These are phyloP conservation scores for Ambrosia trifida DNA, from an alignment of 129 eudicot genomes.

Conservation along the genomic window DNA sequence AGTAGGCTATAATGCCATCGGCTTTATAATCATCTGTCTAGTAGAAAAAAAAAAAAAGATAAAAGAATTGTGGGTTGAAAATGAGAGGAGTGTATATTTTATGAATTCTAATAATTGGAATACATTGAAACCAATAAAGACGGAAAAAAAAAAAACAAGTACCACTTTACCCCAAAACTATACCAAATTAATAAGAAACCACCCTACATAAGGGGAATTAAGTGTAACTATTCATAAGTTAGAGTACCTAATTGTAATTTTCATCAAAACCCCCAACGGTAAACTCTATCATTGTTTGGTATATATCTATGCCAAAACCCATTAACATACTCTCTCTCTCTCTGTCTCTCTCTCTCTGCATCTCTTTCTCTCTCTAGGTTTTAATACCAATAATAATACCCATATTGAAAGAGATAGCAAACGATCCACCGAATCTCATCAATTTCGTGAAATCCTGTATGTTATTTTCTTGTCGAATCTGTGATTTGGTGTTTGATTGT, in stretches of 20 bases:
- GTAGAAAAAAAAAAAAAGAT: neutral
- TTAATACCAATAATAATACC: slow-evolving; percentile 14
- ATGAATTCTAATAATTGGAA: slow-evolving; percentile 23
- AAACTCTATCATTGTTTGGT: slow-evolving; percentile 24
- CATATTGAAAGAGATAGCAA: slow-evolving; percentile 16
- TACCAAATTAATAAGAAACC: neutral
- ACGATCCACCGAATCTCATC: slow-evolving; percentile 33
- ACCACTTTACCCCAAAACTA: slow-evolving; percentile 15
- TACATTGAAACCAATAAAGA: too few species aligned
- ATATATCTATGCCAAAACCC: slow-evolving; percentile 3
- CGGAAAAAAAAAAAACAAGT: slow-evolving; percentile 10
- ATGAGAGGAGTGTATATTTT: slow-evolving; percentile 16
- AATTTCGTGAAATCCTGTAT: slow-evolving; percentile 13
- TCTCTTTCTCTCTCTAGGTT: slow-evolving; percentile 23
- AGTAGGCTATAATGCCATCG: too few species aligned
- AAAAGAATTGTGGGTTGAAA: slow-evolving; percentile 14
- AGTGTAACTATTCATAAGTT: neutral
- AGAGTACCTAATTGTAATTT: slow-evolving; percentile 18
- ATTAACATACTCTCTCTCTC: too few species aligned
- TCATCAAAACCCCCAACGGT: slow-evolving; percentile 31
- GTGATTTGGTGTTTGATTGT: slow-evolving; percentile 18
- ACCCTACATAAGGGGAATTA: slow-evolving; percentile 8
- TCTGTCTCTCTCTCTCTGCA: slow-evolving; percentile 16
- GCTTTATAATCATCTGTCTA: too few species aligned
- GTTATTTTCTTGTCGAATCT: slow-evolving; percentile 2